Base-by-base conservation (phyloP, 2,329 filamentous ascomycete species). In the Cytospora chrysosperma region DNA sequence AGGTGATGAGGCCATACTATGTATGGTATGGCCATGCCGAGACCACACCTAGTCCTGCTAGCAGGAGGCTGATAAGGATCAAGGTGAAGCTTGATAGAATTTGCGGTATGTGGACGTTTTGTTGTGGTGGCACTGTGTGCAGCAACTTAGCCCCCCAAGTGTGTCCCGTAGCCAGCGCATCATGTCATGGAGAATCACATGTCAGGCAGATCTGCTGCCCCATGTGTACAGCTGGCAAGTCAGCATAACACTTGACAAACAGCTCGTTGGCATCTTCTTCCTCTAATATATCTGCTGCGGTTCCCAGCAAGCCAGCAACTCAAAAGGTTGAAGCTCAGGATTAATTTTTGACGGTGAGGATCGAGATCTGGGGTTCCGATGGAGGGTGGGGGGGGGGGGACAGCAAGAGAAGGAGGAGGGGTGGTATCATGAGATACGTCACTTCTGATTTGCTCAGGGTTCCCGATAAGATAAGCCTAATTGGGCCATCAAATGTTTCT, bases 111-210 rank as follows among this genome's bases (percentile, higher is more conserved):
- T 19, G 30, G 47, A 28, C 19, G 40, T 7, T 24, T 12, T 15
- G 34, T 13, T 51, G 12, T 27, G 4, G 6, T 32, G 19, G 30
- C n/a, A 32, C 24, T 26, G 19, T 19, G 50, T 53, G 58, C 27
- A 52, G 26, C 34, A 52, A 28, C 27, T 43, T 17, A 40, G 15
- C 15, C 37, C 15, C 37, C n/a, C n/a, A n/a, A 40, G 37, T 40
- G n/a, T 19, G 32, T 55, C 27, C n/a, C 30, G 37, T 40, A n/a
- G n/a, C 10, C 37, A 40, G 7, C 37, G 37, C 37, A 40, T 40
- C 15, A 19, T n/a, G 6, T n/a, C 6, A 40, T 5, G 37, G 4
- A 55, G 4, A 55, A 55, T 61, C 59, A 61, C 59, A 61, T 61
- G 59, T 61, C 54, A 56, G 37, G n/a, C 4, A 34, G 2, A 49